phyloP scores from a whole-genome alignment of 2,329 filamentous ascomycete species.

The Tolypocladium tundrense region DNA sequence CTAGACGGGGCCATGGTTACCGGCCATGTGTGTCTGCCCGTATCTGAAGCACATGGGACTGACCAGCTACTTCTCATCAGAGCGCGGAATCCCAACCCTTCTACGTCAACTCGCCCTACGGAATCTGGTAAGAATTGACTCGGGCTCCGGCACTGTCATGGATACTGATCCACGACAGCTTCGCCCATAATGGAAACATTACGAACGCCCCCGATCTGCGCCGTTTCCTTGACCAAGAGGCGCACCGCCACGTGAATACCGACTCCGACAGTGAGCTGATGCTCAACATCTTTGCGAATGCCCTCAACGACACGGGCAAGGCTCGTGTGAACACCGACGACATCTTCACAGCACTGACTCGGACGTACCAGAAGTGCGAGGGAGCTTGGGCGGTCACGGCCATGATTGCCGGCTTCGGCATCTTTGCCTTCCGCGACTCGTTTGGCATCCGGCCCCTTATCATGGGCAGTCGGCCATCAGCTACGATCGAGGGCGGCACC shows the following conservation, averaged over 20 bases:
- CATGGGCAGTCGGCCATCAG: conserved; percentile 62
- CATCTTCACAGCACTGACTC: conserved; percentile 59
- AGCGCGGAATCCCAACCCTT: conserved; percentile 88
- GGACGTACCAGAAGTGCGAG: conserved; percentile 63
- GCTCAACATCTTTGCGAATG: conserved; percentile 80
- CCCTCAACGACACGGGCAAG: conserved; percentile 71
- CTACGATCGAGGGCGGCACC: conserved; percentile 47
- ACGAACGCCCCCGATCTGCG: conserved; percentile 65
- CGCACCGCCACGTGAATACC: conserved; percentile 80
- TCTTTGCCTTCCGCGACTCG: conserved; percentile 58
- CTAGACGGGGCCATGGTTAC: not conserved
- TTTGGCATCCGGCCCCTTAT: conserved; percentile 70
- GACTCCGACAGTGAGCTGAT: conserved; percentile 68
- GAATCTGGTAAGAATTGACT: conserved; percentile 43
- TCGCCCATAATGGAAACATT: conserved; percentile 82
- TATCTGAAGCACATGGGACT: not conserved
- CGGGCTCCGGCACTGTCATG: not conserved
- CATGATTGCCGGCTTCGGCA: conserved; percentile 72
- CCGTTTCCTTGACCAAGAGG: conserved; percentile 63
- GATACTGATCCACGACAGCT: conserved; percentile 11
- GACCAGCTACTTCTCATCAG: conserved; percentile 2
- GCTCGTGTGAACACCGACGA: conserved; percentile 69
- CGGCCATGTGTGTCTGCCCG: not conserved
- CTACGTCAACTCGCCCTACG: conserved; percentile 76
- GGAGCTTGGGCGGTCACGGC: conserved; percentile 73